Percentiles rank a stretch among this genome's conserved stretches.
These are phyloP conservation scores for Apocynum venetum DNA, from an alignment of 257 asterid genomes.

Conservation along the genomic window DNA sequence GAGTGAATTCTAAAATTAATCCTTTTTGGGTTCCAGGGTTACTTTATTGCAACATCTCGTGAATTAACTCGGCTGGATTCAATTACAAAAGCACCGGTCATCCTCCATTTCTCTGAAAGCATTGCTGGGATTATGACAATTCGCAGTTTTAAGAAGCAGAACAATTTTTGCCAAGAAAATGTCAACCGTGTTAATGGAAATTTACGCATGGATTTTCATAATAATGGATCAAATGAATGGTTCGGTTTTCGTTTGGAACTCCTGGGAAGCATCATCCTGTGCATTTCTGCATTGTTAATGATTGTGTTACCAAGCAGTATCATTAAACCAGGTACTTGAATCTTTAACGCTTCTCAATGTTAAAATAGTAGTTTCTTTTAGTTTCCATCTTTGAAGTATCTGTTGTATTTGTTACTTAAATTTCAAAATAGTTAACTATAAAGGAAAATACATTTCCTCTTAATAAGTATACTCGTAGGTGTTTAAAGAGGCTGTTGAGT, in stretches of 20 bases:
- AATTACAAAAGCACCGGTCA: slow-evolving; percentile 93
- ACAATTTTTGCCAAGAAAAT: slow-evolving; percentile 61
- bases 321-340: slow-evolving; percentile 71
- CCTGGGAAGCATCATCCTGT: slow-evolving; percentile 76
- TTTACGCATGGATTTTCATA: slow-evolving; percentile 91
- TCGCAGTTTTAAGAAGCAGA: slow-evolving; percentile 82
- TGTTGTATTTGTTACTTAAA: no score
- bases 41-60: slow-evolving; percentile 81
- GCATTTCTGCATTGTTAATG: slow-evolving; percentile 74
- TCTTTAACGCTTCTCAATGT: not conserved
- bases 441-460: no score
- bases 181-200: slow-evolving; percentile 67
- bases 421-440: no score
- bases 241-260: slow-evolving; percentile 85
- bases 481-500: not conserved
- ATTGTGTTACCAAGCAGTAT: slow-evolving; percentile 87
- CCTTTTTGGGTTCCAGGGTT: slow-evolving; percentile 52
- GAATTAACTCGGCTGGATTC: slow-evolving; percentile 91
- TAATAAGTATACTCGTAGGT: not conserved
- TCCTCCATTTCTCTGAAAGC: slow-evolving; percentile 95
- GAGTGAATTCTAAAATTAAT: not conserved
- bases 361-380: not conserved
- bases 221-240: slow-evolving; percentile 93
- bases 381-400: not conserved
- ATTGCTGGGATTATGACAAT: slow-evolving; percentile 89